Base-by-base conservation (phyloP, 1,284 basidiomycete genomes). In the Phylloboletellus chloephorus region DNA sequence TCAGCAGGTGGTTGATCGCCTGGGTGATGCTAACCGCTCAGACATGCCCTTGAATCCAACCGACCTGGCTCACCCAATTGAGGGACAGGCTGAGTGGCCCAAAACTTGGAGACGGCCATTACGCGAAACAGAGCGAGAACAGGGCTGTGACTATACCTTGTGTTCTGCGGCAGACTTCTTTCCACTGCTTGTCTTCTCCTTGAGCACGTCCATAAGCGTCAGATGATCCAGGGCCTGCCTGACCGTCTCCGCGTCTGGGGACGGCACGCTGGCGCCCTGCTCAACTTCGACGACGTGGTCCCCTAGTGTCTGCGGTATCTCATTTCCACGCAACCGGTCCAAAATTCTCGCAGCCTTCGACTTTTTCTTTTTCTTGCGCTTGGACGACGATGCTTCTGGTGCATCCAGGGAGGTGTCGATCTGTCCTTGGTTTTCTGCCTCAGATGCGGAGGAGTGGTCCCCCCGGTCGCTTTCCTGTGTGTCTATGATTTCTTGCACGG, bases 71-170 rank as follows among this genome's bases (percentile, higher is more conserved):
- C 54, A 81, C 85, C 87, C 46, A 78, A 67, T 58, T 96, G 91
- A 32, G 88, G 86, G 7, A 99, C 96, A 3, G 96, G 96, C 65
- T 97, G 93, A 4, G 93, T 96, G 31, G 73, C 79, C 93, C 93
- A 97, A 67, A 97, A 97, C 90, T 93, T 46, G 25, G 31, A 31
- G 40, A 24, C 30, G 29, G 35, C 37, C 20, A 39, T 43, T 46
- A 46, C 36, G 31, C 41, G 33, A 22, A 37, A 36, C 22, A 26
- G 32, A 21, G 42, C 23, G 13, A 22, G 21, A 41, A 13, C n/a
- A 36, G 35, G 39, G 28, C 43, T 42, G 20, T 6, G 16, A 32
- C 52, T 70, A 37, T 50, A 88, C 90, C 73, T 95, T 95, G 64
- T 95, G 90, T 56, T 86, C 83, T 20, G 84, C 88, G 53, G 85